Evolutionary conservation across 2,329 filamentous ascomycete species (phyloP).

Genomic region (Paraphoma sp.): DNA sequence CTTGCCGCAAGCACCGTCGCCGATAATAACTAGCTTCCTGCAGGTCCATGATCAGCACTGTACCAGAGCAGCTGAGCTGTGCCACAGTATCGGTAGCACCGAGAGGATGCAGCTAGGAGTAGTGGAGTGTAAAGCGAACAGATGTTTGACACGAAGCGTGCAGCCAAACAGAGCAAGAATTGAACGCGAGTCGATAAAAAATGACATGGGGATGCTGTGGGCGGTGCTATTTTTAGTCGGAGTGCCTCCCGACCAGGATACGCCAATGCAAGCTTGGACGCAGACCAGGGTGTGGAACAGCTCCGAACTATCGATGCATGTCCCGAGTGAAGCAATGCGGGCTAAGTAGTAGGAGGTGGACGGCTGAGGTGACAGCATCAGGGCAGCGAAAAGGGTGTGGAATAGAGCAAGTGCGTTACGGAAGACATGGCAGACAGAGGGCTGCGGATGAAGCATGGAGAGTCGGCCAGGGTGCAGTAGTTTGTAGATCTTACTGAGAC

Average conservation of each 20-base stretch:
- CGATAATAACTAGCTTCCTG: conserved; percentile 96
- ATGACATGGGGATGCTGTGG: conserved; percentile 40
- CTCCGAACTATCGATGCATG: conserved; percentile 29
- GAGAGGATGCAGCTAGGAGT: conserved; percentile 9
- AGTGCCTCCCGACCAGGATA: conserved; percentile 43
- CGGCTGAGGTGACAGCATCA: neutral
- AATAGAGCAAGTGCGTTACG: too few species aligned
- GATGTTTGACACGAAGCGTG: conserved; percentile 10
- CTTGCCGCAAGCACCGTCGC: conserved; percentile 97
- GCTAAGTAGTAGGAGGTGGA: neutral
- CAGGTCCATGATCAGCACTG: conserved; percentile 32
- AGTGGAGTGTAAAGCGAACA: conserved; percentile 14
- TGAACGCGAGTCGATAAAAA: conserved; percentile 41
- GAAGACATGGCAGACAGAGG: too few species aligned
- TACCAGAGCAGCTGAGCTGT: conserved; percentile 13
- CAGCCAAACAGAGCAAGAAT: conserved; percentile 22
- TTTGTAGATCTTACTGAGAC: conserved; percentile 11
- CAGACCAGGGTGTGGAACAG: conserved; percentile 33
- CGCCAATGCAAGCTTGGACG: conserved; percentile 48
- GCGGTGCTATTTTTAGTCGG: conserved; percentile 46
- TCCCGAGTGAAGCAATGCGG: conserved; percentile 13
- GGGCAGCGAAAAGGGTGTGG: neutral
- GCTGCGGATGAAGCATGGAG: neutral
- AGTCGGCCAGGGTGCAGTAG: conserved; percentile 6
- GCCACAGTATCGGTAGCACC: conserved; percentile 17